Evolutionary conservation across 2,329 filamentous ascomycete genomes (phyloP), one percentile per base, ranked within the genome.

Genomic region (Pseudonectria foliicola): DNA sequence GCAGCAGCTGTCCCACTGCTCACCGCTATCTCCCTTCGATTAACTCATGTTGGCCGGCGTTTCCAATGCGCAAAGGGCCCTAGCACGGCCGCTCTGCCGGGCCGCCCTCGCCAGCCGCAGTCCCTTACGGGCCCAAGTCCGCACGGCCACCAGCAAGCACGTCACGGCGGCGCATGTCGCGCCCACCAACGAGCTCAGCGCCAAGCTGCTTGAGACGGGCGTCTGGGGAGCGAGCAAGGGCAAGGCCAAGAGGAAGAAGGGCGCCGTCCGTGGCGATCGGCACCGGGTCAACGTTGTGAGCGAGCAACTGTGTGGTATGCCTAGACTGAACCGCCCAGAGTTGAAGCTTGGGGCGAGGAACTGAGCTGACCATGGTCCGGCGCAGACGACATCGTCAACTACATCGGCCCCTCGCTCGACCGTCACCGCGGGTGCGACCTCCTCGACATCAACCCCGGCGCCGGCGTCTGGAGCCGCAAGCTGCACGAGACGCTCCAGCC

Each of bases 391-490:
- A 64, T 84, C 11, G 49, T 94, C 29, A 56, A 75, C 6, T 85
- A 85, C 40, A 63, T 93, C n/a, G 76, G 73, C 3, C 71, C 74
- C 1, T 78, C 77, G 3, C 70, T 96, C 13, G 64, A 76, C 24
- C 73, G 77, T 29, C 81, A 92, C 57, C 65, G 69, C 32, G 85
- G 85, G 35, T 88, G 89, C 61, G 88, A 94, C 50, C 72, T 96
- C 29, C 67, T 98, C 49, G 90, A 96, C 54, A 66, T 95, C 37
- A 86, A 89, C 56, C 90, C 90, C 0, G 88, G 88, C 11, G 65
- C 66, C 1, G 86, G 88, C 7, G 35, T 94, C 3, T 92, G 83
- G 77, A 94, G 89, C 24, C 67, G 68, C 18, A 85, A 82, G 50
- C 66, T 96, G 1, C 79, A 95, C 54, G 70, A 85, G 0, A 64